A percentile compares a stretch with the other conserved stretches of the same genome.
phyloP scores from a whole-genome alignment of 1,139 yeast genomes.

The Pichia sp. region DNA sequence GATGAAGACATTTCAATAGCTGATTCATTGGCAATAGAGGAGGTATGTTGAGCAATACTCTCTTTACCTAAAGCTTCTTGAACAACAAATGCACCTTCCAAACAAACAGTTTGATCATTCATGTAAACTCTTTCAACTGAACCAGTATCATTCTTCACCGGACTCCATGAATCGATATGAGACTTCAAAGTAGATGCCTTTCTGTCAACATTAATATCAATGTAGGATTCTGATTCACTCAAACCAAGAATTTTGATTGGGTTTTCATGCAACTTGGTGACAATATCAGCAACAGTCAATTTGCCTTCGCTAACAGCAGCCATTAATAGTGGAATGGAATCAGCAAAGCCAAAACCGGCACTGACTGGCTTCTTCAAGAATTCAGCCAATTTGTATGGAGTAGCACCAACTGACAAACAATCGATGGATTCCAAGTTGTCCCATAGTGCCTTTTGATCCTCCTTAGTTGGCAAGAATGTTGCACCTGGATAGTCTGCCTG shows the following conservation, averaged over 20 bases:
- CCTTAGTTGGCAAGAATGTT: constrained; percentile 68
- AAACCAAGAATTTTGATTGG: constrained; percentile 81
- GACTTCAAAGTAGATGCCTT: constrained; percentile 42
- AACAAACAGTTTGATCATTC: constrained; percentile 72
- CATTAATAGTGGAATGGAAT: constrained; percentile 76
- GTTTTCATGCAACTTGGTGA: constrained; percentile 69
- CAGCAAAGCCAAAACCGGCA: constrained; percentile 75
- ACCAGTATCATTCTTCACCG: constrained; percentile 58
- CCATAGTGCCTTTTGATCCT: constrained; percentile 84
- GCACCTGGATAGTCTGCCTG: constrained; percentile 70
- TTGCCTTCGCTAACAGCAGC: constrained; percentile 73
- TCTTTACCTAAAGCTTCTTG: constrained; percentile 58
- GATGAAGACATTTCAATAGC: constrained; percentile 12
- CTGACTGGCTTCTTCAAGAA: constrained; percentile 55
- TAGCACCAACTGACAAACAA: constrained; percentile 79
- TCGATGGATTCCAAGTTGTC: constrained; percentile 66
- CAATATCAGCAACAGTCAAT: constrained; percentile 69
- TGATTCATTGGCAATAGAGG: constrained; percentile 23
- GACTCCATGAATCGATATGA: constrained; percentile 43
- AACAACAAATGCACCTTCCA: constrained; percentile 71
- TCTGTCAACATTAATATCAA: constrained; percentile 83
- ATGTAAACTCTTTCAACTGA: constrained; percentile 84
- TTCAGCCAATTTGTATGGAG: constrained; percentile 70
- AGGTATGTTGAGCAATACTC: constrained; percentile 35
- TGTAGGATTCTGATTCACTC: constrained; percentile 72